Conservation (phyloP, 176 grass and related monocot species). For the Oryza glumipatula region DNA sequence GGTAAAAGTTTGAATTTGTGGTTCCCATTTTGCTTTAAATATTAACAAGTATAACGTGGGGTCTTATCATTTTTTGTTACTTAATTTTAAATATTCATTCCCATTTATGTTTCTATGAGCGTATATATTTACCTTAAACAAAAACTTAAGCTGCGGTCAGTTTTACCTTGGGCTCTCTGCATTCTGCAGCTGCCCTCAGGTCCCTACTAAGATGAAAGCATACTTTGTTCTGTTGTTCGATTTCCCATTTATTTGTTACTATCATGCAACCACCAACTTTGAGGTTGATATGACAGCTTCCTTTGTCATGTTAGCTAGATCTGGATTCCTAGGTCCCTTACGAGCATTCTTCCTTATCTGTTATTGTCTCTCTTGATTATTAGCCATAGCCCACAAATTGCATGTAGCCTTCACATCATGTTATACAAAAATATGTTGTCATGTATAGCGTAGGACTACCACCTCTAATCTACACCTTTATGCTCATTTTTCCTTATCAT, state of each 20-base stretch:
- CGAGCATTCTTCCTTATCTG: background rate
- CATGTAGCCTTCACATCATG: background rate
- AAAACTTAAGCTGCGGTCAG: background rate
- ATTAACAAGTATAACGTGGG: background rate
- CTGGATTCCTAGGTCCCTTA: background rate
- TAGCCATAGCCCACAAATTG: background rate
- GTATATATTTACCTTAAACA: background rate
- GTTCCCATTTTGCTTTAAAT: background rate
- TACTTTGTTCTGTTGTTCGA: slow-evolving; percentile 3
- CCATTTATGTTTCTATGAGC: background rate
- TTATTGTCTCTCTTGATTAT: slow-evolving; percentile 6
- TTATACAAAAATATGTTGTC: background rate
- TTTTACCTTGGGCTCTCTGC: slow-evolving; percentile 16
- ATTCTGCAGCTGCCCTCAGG: background rate
- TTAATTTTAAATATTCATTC: background rate
- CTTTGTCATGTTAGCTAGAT: background rate
- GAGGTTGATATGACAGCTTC: background rate
- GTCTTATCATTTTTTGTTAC: background rate
- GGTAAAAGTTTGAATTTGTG: background rate
- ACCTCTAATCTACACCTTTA: background rate
- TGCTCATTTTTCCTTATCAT: background rate
- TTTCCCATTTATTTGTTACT: background rate
- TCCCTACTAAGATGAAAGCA: slow-evolving; percentile 13
- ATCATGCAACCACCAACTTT: background rate
- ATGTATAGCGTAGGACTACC: background rate